Conservation (phyloP, 2,329 filamentous ascomycete genomes). For the Venturia effusa region DNA sequence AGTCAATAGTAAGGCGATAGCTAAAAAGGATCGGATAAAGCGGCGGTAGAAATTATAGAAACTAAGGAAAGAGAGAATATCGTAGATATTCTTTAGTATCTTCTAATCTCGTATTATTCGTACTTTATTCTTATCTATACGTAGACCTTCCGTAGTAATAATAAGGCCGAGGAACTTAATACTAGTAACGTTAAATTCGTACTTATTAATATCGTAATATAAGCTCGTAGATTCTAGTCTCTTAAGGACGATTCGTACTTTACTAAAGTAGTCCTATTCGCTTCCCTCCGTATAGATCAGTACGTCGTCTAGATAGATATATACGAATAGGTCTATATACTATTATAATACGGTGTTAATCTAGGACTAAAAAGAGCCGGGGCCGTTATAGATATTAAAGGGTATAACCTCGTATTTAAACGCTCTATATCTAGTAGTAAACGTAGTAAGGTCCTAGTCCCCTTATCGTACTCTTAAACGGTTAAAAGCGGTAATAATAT, state of each 20-base stretch:
- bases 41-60: conserved; percentile 22
- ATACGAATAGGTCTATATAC: conserved; percentile 16
- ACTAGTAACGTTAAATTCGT: no score
- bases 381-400: conserved; percentile 15
- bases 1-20: conserved; percentile 14
- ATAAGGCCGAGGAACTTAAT: no score
- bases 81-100: no score
- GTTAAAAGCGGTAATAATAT: no score
- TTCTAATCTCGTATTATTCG: no score
- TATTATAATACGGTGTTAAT: conserved; percentile 18
- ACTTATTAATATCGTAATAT: no score
- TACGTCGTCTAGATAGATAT: conserved; percentile 18
- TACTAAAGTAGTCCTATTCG: conserved; percentile 7
- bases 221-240: conserved; percentile 8
- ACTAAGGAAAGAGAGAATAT: conserved; percentile 19
- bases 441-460: no score
- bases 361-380: conserved; percentile 14
- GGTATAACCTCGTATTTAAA: conserved; percentile 25
- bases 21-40: conserved; percentile 18
- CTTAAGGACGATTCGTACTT: conserved; percentile 4
- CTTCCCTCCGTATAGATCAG: conserved; percentile 15
- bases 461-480: no score
- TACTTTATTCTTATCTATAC: no score
- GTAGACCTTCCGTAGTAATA: no score
- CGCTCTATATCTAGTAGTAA: conserved; percentile 21